Evolutionary conservation across 176 grass and related monocot species (phyloP).

Genomic region (Phragmites australis): DNA sequence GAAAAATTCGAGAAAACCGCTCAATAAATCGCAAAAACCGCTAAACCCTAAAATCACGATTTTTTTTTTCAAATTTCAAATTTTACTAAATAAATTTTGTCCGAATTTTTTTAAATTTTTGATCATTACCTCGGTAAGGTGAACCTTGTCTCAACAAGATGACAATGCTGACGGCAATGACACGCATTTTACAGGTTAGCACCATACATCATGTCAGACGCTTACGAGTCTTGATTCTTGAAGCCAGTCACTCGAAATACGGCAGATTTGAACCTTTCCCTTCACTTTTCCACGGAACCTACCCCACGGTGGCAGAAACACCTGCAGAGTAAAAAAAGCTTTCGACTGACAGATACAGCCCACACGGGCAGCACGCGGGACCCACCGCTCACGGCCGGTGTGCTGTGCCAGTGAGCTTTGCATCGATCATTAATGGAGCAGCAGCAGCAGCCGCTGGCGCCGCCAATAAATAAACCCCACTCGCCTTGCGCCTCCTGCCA

Average conservation of each 20-base stretch:
- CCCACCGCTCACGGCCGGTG: background rate
- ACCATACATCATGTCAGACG: too few relatives aligned
- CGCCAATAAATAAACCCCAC: constrained; percentile 46
- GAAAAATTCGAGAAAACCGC: too few relatives aligned
- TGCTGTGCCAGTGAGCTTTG: constrained; percentile 39
- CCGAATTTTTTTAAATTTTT: too few relatives aligned
- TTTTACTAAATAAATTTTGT: too few relatives aligned
- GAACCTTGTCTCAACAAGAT: too few relatives aligned
- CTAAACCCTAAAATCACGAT: too few relatives aligned
- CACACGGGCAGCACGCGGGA: background rate
- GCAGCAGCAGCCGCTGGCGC: background rate
- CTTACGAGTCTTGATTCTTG: too few relatives aligned
- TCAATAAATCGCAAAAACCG: too few relatives aligned
- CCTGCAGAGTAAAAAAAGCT: constrained; percentile 19
- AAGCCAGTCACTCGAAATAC: background rate
- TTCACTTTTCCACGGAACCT: background rate
- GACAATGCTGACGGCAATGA: too few relatives aligned
- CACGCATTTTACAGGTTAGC: too few relatives aligned
- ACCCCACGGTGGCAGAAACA: constrained; percentile 1
- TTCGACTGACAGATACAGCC: background rate
- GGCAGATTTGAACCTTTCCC: constrained; percentile 19
- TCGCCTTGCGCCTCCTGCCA: constrained; percentile 35
- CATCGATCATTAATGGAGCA: constrained; percentile 12
- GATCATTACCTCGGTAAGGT: too few relatives aligned
- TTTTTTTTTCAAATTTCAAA: too few relatives aligned